Base-by-base conservation (phyloP, 1,284 basidiomycete species). In the Microbotryum violaceum region DNA sequence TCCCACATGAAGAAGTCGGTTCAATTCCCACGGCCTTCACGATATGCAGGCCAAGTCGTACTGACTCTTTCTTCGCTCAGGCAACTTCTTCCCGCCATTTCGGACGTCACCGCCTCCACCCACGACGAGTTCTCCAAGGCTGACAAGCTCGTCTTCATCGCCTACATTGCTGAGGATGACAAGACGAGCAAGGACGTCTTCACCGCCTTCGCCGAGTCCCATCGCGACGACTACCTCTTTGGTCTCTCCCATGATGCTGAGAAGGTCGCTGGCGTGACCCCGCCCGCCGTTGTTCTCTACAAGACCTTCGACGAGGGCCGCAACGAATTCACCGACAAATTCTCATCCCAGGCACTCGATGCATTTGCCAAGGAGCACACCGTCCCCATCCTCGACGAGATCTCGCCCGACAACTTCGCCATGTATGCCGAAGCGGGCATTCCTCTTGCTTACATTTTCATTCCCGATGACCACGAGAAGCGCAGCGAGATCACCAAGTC, bases 1-100 rank as follows among this genome's bases (percentile, higher is more conserved):
- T 86, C 85, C 75, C 97, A 97, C 82, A 97, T 99, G 96, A 77
- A 84, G 80, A 97, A 98, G 92, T 92, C 69, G 71, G 87, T 79
- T 23, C n/a, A 23, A 46, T 54, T n/a, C 6, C 12, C 37, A 23
- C 29, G n/a, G 3, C 12, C 20, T 49, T 33, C 12, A 33, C 42
- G 7, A 21, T 10, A 5, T 44, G 21, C 31, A 31, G 29, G 29
- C 9, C 48, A 18, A 44, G n/a, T 12, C 16, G 29, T 27, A n/a
- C 47, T 54, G 46, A 57, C 57, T 50, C 10, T 12, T 49, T 37
- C 6, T 23, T 29, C 27, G 14, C 49, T 9, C 69, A 93, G 89
- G 75, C 96, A 97, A 82, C 85, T 89, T 10, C 84, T 98, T 21
- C 96, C 96, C n/a, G 91, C 96, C 48, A 86, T 98, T 54, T 86